Evolutionary conservation across 83 land plant species (phyloP), one percentile per base, ranked within the genome.

Genomic region (Thuja plicata): DNA sequence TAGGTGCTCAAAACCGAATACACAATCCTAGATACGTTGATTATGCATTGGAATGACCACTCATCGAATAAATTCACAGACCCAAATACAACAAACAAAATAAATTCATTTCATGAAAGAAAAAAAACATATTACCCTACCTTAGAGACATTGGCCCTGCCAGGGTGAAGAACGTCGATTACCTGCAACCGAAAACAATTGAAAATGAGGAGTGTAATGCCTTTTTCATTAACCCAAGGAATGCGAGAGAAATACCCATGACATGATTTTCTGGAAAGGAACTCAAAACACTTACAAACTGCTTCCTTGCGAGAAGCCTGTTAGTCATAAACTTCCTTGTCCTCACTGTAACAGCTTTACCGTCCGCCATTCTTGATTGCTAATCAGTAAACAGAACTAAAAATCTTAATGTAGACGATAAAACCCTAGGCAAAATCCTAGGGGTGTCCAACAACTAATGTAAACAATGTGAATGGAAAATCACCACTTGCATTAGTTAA

Each of bases 71-170:
- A 21, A 86, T 57, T 43, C 35, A 5, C 13, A 12, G 6, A n/a
- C 50, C 52, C 85, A 80, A 32, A 38, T 0, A 27, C 5, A 83
- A 50, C 71, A 41, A 37, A 71, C 17, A 24, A 30, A 52, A 27
- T 6, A 88, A 70, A 7, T 46, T 19, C 13, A 90, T 81, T 45
- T 54, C 30, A 15, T 34, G 48, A 19, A 74, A 86, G 15, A 66
- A 5, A 10, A 30, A n/a, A 35, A 15, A 89, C 45, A 43, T 15
- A 27, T 76, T 71, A 43, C 37, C 54, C 57, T 87, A 96, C 97
- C 97, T 96, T 95, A 35, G 97, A 95, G 17, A 96, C 97, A 89
- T 95, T 96, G 30, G 97, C 88, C 48, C 97, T 91, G 9, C 97
- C 97, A 2, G 97, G 97, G 88, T 96, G 97, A 9, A 96, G 89